These are phyloP conservation scores for Xylaria telfairii DNA, from an alignment of 495 filamentous ascomycete genomes.

Conservation along the genomic window DNA sequence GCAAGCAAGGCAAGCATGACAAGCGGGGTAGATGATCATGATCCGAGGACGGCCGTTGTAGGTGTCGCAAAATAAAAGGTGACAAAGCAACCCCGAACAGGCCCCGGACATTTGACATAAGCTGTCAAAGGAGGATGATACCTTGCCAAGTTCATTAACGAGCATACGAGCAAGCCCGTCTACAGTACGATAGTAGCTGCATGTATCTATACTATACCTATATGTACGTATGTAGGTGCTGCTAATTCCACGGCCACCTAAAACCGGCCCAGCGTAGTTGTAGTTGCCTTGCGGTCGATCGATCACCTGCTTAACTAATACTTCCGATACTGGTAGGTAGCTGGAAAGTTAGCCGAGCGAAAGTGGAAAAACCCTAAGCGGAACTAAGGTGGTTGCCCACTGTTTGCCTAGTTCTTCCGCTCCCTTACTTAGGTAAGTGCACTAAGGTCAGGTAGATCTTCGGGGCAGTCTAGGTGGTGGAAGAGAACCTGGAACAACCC, in stretches of 20 bases:
- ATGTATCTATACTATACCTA: background rate
- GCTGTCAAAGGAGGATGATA: background rate
- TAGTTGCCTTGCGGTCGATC: background rate
- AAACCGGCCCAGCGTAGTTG: background rate
- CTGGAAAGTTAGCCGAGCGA: slow-evolving; percentile 6
- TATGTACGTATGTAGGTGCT: too few relatives aligned
- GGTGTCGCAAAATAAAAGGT: background rate
- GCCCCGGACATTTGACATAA: too few relatives aligned
- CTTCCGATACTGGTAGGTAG: background rate
- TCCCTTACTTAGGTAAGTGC: background rate
- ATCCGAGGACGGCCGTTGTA: background rate
- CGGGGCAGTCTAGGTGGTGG: background rate
- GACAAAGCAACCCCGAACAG: background rate
- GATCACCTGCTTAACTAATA: background rate
- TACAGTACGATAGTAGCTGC: background rate
- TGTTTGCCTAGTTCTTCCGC: slow-evolving; percentile 21
- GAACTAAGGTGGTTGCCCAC: background rate
- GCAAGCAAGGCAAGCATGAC: background rate
- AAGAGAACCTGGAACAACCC: background rate
- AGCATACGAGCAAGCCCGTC: background rate
- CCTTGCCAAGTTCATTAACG: background rate
- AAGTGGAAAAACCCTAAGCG: slow-evolving; percentile 27
- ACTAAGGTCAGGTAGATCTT: too few relatives aligned
- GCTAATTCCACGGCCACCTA: background rate
- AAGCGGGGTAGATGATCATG: slow-evolving; percentile 14